Percentiles rank a stretch among this genome's conserved stretches.
Evolutionary conservation across 192 early-diverging fungal species (phyloP).

Genomic region (Podila epicladia): DNA sequence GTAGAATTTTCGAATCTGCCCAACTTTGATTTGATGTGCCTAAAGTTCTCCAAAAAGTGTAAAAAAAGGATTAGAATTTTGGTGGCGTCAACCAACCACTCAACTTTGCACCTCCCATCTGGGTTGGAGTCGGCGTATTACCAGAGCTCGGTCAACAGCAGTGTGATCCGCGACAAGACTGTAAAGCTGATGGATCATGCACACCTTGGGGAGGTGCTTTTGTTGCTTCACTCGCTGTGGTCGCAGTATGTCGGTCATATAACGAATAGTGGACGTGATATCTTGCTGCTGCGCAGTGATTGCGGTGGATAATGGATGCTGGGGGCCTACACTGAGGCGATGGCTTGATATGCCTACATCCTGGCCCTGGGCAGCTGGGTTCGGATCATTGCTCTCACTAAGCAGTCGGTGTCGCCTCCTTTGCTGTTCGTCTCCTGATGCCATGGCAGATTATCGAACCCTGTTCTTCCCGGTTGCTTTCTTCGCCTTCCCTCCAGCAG

Average conservation of each 20-base stretch:
- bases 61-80: neutral
- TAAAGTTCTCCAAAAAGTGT: neutral
- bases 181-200: conserved; percentile 60
- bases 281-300: conserved; percentile 6
- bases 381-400: too few species aligned
- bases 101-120: too few species aligned
- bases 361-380: too few species aligned
- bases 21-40: conserved; percentile 45
- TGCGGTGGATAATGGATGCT: neutral
- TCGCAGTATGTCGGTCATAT: conserved; percentile 15
- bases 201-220: conserved; percentile 40
- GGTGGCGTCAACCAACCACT: neutral
- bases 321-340: neutral
- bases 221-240: conserved; percentile 22
- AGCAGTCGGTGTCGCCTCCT: too few species aligned
- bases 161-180: conserved; percentile 52
- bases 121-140: conserved; percentile 5
- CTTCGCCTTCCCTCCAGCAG: too few species aligned
- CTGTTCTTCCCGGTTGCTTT: too few species aligned
- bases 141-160: conserved; percentile 54
- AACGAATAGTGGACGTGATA: conserved; percentile 18
- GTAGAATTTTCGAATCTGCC: conserved; percentile 51
- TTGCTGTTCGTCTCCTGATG: too few species aligned
- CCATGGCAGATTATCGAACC: too few species aligned
- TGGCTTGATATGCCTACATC: neutral